These are phyloP conservation scores for Lasiodiplodia hormozganensis DNA, from an alignment of 2,329 filamentous ascomycete species.

Conservation along the genomic window DNA sequence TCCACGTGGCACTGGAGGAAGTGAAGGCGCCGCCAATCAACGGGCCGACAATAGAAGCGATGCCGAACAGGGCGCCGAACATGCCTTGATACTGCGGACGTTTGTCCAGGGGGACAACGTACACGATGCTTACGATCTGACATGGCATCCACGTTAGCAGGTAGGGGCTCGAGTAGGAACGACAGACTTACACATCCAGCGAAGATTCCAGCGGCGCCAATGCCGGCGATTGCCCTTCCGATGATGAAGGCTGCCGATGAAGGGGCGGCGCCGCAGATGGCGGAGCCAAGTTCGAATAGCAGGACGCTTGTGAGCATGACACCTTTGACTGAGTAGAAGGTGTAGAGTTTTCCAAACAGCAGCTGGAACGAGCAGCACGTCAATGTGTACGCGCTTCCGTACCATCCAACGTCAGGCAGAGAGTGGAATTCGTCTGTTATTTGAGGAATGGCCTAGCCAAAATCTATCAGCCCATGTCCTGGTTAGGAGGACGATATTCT, in stretches of 20 bases:
- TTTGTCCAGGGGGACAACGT: slow-evolving; percentile 48
- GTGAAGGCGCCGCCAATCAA: slow-evolving; percentile 33
- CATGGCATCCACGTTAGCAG: background rate
- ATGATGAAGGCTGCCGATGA: slow-evolving; percentile 49
- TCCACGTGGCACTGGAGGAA: slow-evolving; percentile 41
- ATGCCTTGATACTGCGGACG: slow-evolving; percentile 32
- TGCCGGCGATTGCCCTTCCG: slow-evolving; percentile 58
- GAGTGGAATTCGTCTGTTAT: slow-evolving; percentile 41
- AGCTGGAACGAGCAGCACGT: slow-evolving; percentile 55
- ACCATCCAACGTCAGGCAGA: slow-evolving; percentile 46
- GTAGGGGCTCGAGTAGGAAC: slow-evolving; percentile 43
- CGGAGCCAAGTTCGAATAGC: slow-evolving; percentile 62
- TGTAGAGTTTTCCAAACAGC: slow-evolving; percentile 55
- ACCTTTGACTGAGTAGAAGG: slow-evolving; percentile 47
- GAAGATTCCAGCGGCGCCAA: slow-evolving; percentile 59
- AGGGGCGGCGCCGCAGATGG: slow-evolving; percentile 52
- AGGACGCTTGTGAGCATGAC: slow-evolving; percentile 41
- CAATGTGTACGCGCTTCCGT: slow-evolving; percentile 52
- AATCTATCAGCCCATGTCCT: slow-evolving; percentile 28
- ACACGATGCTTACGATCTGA: slow-evolving; percentile 6
- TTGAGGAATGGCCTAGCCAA: slow-evolving; percentile 38
- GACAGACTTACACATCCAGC: slow-evolving; percentile 56
- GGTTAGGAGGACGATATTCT: rapidly evolving
- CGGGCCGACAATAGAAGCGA: slow-evolving; percentile 36
- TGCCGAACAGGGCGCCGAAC: slow-evolving; percentile 28